Percentiles rank a stretch among this genome's conserved stretches.
Conservation (phyloP, 768 basidiomycete genomes). For the Polyporus arcularius region DNA sequence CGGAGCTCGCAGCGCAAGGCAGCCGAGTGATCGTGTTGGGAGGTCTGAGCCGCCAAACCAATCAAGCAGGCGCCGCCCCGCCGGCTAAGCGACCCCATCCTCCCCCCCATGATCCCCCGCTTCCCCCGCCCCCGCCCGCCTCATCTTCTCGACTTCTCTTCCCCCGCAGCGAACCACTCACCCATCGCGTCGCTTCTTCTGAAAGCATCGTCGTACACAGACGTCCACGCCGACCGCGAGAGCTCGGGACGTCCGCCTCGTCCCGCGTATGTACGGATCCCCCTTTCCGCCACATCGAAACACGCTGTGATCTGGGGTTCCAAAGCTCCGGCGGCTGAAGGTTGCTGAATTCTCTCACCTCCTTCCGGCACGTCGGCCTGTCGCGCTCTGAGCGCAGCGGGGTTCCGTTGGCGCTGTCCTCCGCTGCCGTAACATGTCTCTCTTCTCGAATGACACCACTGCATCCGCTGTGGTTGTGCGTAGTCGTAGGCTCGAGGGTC, state of each 20-base stretch:
- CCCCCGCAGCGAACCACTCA: not conserved
- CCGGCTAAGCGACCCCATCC: slow-evolving; percentile 5
- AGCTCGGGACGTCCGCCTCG: not conserved
- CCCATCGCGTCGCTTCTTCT: not conserved
- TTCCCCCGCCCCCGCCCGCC: slow-evolving; percentile 4
- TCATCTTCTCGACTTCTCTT: slow-evolving; percentile 1
- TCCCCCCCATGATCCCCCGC: not conserved
- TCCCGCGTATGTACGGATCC: not conserved
- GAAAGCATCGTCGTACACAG: not conserved
- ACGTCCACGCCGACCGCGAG: not conserved
- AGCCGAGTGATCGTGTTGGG: slow-evolving; percentile 7
- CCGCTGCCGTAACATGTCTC: not conserved
- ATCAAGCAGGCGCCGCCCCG: slow-evolving; percentile 3
- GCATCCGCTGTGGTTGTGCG: not conserved
- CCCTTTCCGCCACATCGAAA: not conserved
- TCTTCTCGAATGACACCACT: not conserved
- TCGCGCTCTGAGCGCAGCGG: not conserved
- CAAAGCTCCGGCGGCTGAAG: slow-evolving; percentile 12
- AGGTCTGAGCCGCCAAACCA: not conserved
- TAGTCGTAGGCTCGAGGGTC: no score
- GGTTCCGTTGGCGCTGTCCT: not conserved
- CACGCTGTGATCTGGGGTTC: slow-evolving; percentile 17
- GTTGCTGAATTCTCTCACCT: not conserved
- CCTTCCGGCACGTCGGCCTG: slow-evolving; percentile 2
- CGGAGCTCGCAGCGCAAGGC: not conserved